These are phyloP conservation scores for Fraxinus anomala DNA, from an alignment of 257 asterid species.

Conservation along the genomic window DNA sequence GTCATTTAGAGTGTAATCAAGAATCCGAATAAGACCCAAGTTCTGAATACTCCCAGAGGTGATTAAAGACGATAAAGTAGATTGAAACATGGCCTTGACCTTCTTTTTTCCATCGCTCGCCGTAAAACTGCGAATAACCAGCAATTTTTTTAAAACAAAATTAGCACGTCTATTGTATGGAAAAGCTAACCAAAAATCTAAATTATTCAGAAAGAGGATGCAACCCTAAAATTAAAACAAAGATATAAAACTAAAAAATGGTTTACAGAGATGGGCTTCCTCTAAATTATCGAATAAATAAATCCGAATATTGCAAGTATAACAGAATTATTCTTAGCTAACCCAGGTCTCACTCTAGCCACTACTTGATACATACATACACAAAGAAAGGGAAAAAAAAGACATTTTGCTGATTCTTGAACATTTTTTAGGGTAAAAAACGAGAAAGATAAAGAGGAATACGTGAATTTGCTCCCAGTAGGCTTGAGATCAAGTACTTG, in stretches of 20 bases:
- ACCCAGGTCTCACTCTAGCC: conserved; percentile 2
- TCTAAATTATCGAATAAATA: no score
- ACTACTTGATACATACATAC: neutral
- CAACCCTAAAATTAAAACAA: no score
- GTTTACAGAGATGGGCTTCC: no score
- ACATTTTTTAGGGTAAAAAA: neutral
- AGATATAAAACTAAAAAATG: no score
- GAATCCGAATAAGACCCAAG: conserved; percentile 68
- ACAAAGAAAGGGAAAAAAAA: neutral
- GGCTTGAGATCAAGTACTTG: conserved; percentile 82
- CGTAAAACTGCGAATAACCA: conserved; percentile 51
- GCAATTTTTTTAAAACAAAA: neutral
- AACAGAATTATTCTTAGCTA: neutral
- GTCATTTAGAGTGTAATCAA: conserved; percentile 75
- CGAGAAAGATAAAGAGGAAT: neutral
- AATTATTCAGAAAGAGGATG: neutral
- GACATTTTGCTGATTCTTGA: neutral
- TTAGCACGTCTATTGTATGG: neutral
- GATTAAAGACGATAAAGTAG: conserved; percentile 66
- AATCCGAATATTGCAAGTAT: neutral
- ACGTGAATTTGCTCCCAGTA: conserved; percentile 63
- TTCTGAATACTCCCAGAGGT: conserved; percentile 73
- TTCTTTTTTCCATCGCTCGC: conserved; percentile 85
- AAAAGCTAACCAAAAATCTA: neutral
- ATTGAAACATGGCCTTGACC: conserved; percentile 61